Conservation (phyloP, 129 eudicot genomes). For the Calendula officinalis region DNA sequence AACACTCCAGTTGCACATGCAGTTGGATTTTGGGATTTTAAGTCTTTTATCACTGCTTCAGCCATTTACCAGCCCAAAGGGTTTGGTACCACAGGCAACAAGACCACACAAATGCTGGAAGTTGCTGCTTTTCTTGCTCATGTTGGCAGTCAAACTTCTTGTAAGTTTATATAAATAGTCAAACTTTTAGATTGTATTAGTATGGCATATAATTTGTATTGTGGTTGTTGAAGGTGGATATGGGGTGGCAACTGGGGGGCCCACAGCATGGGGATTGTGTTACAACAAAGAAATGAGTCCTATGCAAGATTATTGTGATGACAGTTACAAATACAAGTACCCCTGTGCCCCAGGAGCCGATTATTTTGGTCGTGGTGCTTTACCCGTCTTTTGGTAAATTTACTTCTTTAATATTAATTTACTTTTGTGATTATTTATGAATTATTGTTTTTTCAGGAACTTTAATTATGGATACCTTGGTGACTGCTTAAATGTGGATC, state of each 20-base stretch:
- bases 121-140: conserved; percentile 84
- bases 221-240: conserved; percentile 60
- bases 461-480: conserved; percentile 71
- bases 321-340: conserved; percentile 57
- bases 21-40: conserved; percentile 78
- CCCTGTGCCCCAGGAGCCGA: conserved; percentile 89
- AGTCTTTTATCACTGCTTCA: conserved; percentile 74
- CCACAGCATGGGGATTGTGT: conserved; percentile 87
- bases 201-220: background rate
- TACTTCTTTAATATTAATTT: too few species aligned
- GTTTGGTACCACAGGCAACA: conserved; percentile 86
- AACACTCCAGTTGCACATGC: conserved; percentile 75
- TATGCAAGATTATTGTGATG: conserved; percentile 76
- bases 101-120: conserved; percentile 68
- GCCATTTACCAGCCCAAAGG: conserved; percentile 68
- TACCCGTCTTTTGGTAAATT: conserved; percentile 76
- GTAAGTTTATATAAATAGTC: conserved; percentile 38
- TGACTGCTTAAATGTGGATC: conserved; percentile 59
- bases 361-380: conserved; percentile 91
- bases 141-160: conserved; percentile 81
- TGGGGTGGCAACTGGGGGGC: conserved; percentile 94
- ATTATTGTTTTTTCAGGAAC: conserved; percentile 50
- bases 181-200: too few species aligned
- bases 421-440: background rate
- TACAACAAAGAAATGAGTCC: conserved; percentile 91